A percentile compares a stretch with the other conserved stretches of the same genome.
Conservation (phyloP, 257 asterid genomes). For the Solanum chilense region DNA sequence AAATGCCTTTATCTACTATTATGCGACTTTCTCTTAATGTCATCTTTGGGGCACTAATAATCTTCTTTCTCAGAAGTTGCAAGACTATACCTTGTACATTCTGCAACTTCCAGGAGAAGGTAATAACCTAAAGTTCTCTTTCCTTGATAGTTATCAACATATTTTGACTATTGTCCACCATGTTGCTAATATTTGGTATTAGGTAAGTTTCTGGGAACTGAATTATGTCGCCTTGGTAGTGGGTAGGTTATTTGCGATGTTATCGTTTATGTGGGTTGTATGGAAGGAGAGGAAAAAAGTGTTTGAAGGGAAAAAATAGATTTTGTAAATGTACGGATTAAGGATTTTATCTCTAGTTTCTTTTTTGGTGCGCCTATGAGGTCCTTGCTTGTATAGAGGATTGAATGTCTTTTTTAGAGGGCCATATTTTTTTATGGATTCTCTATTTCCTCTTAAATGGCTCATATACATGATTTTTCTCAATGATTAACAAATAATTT, state of each 20-base stretch:
- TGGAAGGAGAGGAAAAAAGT: not conserved
- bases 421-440: not conserved
- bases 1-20: not conserved
- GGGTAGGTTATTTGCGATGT: not conserved
- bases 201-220: not conserved
- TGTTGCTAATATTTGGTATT: not conserved
- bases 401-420: not conserved
- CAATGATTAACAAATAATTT: not conserved
- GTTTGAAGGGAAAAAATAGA: not conserved
- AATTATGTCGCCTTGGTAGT: not conserved
- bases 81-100: slow-evolving; percentile 90
- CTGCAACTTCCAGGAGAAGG: slow-evolving; percentile 86
- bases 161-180: not conserved
- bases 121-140: not conserved
- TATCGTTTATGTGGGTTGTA: not conserved
- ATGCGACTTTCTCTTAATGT: not conserved
- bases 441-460: not conserved
- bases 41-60: not conserved
- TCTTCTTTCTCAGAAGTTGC: slow-evolving; percentile 52
- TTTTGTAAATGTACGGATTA: not conserved
- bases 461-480: not conserved
- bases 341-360: not conserved
- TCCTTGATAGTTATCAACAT: not conserved
- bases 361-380: not conserved
- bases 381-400: not conserved